Percentiles rank a stretch among this genome's conserved stretches.
Evolutionary conservation across 805 yeast species (phyloP).

Genomic region (Cyberlindnera euphorbiiphila): DNA sequence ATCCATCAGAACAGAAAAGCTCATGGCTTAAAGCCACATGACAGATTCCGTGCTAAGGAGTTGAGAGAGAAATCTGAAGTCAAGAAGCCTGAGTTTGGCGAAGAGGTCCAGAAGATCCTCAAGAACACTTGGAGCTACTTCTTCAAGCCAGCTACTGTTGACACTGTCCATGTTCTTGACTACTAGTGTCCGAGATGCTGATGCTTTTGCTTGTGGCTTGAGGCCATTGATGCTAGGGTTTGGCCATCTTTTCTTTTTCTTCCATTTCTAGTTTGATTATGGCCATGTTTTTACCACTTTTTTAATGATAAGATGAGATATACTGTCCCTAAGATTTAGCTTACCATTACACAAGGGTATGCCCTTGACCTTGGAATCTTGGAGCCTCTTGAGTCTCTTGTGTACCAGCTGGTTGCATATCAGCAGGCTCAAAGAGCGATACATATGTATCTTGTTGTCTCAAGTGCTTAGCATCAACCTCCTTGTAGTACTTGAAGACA

Average conservation of each 20-base stretch:
- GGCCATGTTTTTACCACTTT: too few relatives aligned
- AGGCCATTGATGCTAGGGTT: too few relatives aligned
- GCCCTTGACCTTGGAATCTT: constrained; percentile 25
- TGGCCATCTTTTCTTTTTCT: background rate
- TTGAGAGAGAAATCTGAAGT: constrained; percentile 5
- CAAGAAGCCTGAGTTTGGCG: too few relatives aligned
- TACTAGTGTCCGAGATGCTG: too few relatives aligned
- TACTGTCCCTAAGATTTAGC: background rate
- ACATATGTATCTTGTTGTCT: constrained; percentile 33
- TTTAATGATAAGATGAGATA: too few relatives aligned
- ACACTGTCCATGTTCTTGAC: too few relatives aligned
- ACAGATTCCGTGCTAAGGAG: constrained; percentile 12
- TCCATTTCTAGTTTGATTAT: background rate
- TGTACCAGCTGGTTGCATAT: constrained; percentile 4
- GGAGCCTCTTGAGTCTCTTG: constrained; percentile 7
- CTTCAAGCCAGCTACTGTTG: constrained; percentile 3
- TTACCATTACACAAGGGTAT: constrained; percentile 3
- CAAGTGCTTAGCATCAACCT: constrained; percentile 50
- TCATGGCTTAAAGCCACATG: constrained; percentile 3
- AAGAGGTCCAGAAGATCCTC: too few relatives aligned
- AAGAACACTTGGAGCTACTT: constrained; percentile 2
- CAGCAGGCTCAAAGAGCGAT: constrained; percentile 24
- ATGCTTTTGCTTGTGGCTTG: too few relatives aligned
- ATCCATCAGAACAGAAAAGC: constrained; percentile 1
- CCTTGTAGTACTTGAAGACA: constrained; percentile 53